Conservation (phyloP, 345 rosid genomes). For the Hibiscus mutabilis region DNA sequence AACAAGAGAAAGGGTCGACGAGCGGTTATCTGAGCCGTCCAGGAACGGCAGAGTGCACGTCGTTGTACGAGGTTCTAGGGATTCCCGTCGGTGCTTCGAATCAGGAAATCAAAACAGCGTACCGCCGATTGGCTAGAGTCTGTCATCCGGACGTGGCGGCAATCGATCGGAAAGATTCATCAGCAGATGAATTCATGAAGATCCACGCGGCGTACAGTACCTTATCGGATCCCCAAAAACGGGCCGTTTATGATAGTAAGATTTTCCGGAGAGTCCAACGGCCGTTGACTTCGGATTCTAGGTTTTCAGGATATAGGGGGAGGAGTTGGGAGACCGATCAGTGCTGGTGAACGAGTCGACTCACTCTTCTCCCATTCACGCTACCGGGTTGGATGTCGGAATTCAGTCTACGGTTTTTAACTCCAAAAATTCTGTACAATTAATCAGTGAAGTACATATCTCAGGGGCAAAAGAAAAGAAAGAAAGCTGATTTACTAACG, state of each 20-base stretch:
- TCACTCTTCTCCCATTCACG: not conserved
- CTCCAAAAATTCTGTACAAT: not conserved
- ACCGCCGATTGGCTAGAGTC: not conserved
- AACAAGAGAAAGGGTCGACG: not conserved
- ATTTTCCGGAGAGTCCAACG: not conserved
- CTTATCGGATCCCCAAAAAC: not conserved
- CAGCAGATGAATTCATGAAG: not conserved
- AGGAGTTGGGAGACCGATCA: not conserved
- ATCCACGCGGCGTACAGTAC: not conserved
- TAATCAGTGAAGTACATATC: not conserved
- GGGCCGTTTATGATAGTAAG: not conserved
- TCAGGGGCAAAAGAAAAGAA: too few species aligned
- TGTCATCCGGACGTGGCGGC: not conserved
- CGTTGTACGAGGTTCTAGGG: not conserved
- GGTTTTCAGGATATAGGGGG: not conserved
- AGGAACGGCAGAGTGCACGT: not conserved
- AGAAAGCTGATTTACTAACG: not conserved
- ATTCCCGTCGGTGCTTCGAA: not conserved
- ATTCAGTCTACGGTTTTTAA: not conserved
- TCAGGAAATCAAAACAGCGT: not conserved
- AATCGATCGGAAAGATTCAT: not conserved
- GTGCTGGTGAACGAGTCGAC: not conserved
- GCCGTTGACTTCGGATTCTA: not conserved
- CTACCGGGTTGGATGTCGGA: not conserved
- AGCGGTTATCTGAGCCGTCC: not conserved